Evolutionary conservation across 2,329 filamentous ascomycete genomes (phyloP).

Genomic region (Colletotrichum melonis): DNA sequence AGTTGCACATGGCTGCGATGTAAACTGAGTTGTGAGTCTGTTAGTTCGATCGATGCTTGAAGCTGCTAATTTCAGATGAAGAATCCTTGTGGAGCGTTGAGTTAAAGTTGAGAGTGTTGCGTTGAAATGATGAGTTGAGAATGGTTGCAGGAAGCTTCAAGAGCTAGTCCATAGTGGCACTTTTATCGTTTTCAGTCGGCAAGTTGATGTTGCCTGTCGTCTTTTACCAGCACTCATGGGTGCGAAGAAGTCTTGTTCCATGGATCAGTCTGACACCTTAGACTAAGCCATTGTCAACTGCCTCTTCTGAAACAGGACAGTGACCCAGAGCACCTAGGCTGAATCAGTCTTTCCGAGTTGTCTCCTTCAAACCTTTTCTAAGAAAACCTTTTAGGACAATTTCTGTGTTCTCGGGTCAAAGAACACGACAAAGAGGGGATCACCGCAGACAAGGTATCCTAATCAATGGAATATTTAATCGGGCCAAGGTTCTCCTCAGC

Average conservation of each 20-base stretch:
- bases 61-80: not conserved
- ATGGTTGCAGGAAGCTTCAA: not conserved
- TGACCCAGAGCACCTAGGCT: not conserved
- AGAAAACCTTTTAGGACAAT: not conserved
- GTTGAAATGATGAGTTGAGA: not conserved
- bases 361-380: not conserved
- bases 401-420: not conserved
- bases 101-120: not conserved
- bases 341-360: accelerated
- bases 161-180: accelerated
- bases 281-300: not conserved
- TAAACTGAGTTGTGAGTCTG: not conserved
- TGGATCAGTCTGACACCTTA: not conserved
- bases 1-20: conserved; percentile 26
- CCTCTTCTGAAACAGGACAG: not conserved
- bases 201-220: not conserved
- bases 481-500: no score
- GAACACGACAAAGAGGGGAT: not conserved
- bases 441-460: not conserved
- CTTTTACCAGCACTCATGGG: not conserved
- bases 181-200: not conserved
- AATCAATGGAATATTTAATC: not conserved
- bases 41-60: not conserved
- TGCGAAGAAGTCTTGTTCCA: not conserved
- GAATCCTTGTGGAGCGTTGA: no score